Evolutionary conservation across 1,139 yeast species (phyloP), one percentile per base, ranked within the genome.

Genomic region (Taiozyma onychis): DNA sequence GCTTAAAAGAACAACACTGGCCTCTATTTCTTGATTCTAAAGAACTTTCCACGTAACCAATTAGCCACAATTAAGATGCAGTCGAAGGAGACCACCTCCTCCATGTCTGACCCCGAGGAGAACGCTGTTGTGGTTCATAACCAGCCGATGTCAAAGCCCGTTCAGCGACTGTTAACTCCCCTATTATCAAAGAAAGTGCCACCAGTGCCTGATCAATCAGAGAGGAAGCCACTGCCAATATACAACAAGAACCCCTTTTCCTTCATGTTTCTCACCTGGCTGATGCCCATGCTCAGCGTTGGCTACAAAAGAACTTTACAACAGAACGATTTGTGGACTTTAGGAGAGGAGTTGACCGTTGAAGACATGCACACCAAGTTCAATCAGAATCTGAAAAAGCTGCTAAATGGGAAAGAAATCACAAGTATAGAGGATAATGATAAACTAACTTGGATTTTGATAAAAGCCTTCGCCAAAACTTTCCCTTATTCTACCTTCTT

Each of bases 251-350:
- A 67, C 48, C 44, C 65, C 3, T 27, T 72, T 8, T 69, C 70
- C 21, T 63, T 57, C 32, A 44, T 69, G 3, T 75, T 80, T 41
- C 78, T 79, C 56, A 62, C 71, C 57, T 85, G 89, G 89, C 70
- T 81, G 42, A 52, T 66, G 7, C 85, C 87, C 0, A 51, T 83
- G 6, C 57, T 83, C 55, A 71, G 67, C 39, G 75, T 73, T 2
- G 93, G 93, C 1, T 86, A 85, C 62, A 72, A 73, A 46, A 71
- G 93, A 57, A 81, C 87, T 0, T 64, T 85, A 39, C 78, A 76
- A 49, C 80, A 80, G 14, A 74, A 77, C 45, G 93, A 86, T 65
- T 65, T 85, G 48, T 84, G 74, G 67, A 66, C 66, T 39, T 70
- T 85, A 49, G 74, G 77, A 24, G 75, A 71, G 14, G 76, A 78